Evolutionary conservation across 148 eudicot species (phyloP).

Genomic region (Suaeda aralocaspica): DNA sequence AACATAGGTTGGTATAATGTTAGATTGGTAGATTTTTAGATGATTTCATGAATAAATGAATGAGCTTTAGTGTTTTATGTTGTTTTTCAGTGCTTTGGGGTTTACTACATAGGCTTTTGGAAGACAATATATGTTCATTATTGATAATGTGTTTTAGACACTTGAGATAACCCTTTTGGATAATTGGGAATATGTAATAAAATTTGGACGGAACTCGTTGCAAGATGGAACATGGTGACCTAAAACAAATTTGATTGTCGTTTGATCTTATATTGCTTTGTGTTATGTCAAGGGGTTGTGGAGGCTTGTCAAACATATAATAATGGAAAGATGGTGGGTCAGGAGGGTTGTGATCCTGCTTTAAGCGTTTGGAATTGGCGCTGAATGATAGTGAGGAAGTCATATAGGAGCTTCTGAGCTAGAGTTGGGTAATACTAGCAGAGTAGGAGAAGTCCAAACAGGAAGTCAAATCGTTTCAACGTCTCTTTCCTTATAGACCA

Average conservation of each 20-base stretch:
- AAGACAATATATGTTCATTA: neutral
- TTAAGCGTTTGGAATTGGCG: too few species aligned
- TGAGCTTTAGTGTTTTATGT: neutral
- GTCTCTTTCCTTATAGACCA: neutral
- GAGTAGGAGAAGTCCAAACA: too few species aligned
- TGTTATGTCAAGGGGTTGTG: too few species aligned
- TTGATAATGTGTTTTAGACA: too few species aligned
- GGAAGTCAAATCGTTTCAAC: neutral
- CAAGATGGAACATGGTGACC: too few species aligned
- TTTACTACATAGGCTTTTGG: neutral
- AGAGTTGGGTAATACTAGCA: too few species aligned
- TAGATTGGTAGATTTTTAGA: neutral
- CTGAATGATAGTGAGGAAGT: too few species aligned
- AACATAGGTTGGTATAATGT: neutral
- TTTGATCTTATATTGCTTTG: too few species aligned
- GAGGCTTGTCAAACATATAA: neutral
- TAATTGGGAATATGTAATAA: neutral
- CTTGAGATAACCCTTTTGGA: neutral
- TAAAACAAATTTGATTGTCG: too few species aligned
- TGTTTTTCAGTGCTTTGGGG: neutral
- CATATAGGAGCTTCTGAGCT: too few species aligned
- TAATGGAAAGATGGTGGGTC: neutral
- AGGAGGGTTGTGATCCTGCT: neutral
- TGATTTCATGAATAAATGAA: neutral
- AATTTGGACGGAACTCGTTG: neutral